Base-by-base conservation (phyloP, 129 eudicot genomes). In the Solidago caesia region DNA sequence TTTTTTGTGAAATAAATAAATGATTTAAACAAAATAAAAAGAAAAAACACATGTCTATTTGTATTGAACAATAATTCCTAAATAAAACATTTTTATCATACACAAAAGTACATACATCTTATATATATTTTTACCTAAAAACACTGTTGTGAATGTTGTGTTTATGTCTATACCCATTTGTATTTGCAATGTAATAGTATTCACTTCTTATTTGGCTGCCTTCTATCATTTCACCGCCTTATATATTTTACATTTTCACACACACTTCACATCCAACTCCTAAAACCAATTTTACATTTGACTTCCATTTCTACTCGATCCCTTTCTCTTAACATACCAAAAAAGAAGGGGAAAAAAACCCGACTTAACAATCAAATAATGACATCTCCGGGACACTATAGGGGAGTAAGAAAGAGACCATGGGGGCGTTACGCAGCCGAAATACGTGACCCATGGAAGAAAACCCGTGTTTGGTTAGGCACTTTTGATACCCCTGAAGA, bases 401-500 rank as follows among this genome's bases (percentile, higher is more conserved):
- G 87, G 8, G 87, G 87, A 25, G 87, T 79, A 11, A 14, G 87
- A 4, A 83, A 75, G 79, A 42, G 87, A 15, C 87, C 84, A 27
- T 83, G 87, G 84, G 84, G 84, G 10, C 78, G 84, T 14, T 83
- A 83, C 84, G 87, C 87, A 5, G 84, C 84, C 16, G 82, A 83
- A 59, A 83, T 83, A 55, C 84, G 84, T 4, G 87, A 83, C 69
- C 87, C 87, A 2, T 68, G 75, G 57, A 83, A 75, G 49, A 83
- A 83, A 41, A 89, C 90, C 41, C 85, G 98, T 7, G 98, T 89
- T 33, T 92, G 96, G 98, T 42, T 89, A 44, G 96, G 96, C 66
- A 89, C 94, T 2, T 92, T 87, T 55, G 98, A 92, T 80, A 89
- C 98, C 6, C 98, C 98, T 0, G 97, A 92, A 73, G 93, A 92